Conservation (phyloP, 768 basidiomycete species). For the Lepiota brunneoincarnata region DNA sequence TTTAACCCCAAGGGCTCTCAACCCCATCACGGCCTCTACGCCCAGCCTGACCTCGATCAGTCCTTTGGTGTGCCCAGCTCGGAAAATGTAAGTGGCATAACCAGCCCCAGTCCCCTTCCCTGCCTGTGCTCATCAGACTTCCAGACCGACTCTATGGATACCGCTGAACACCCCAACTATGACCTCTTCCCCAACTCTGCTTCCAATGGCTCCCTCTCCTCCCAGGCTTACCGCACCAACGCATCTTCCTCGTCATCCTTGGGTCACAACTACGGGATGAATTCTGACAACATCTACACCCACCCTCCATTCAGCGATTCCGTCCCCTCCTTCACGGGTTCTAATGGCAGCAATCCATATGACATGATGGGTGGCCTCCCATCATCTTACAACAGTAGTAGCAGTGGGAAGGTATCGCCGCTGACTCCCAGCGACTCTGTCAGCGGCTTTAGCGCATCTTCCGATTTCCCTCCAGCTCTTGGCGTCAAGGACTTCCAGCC, state of each 20-base stretch:
- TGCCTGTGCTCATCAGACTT: slow-evolving; percentile 19
- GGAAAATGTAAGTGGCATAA: slow-evolving; percentile 31
- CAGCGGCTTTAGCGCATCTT: slow-evolving; percentile 51
- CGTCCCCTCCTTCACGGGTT: slow-evolving; percentile 52
- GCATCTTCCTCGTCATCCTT: slow-evolving; percentile 72
- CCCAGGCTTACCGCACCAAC: slow-evolving; percentile 68
- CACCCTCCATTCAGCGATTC: slow-evolving; percentile 60
- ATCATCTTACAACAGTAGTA: slow-evolving; percentile 46
- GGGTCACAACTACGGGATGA: slow-evolving; percentile 50
- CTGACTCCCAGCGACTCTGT: slow-evolving; percentile 68
- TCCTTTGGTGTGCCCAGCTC: slow-evolving; percentile 44
- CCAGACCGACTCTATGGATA: slow-evolving; percentile 52
- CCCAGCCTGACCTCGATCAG: slow-evolving; percentile 56
- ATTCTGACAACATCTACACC: slow-evolving; percentile 56
- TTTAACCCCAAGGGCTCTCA: slow-evolving; percentile 40
- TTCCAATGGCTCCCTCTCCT: slow-evolving; percentile 39
- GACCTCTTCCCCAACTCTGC: slow-evolving; percentile 58
- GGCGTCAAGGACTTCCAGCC: slow-evolving; percentile 57
- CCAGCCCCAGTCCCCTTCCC: slow-evolving; percentile 27
- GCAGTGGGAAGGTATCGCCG: slow-evolving; percentile 75
- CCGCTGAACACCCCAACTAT: slow-evolving; percentile 56
- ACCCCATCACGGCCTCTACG: slow-evolving; percentile 47
- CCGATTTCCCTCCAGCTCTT: slow-evolving; percentile 45
- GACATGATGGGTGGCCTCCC: slow-evolving; percentile 63
- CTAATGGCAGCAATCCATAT: slow-evolving; percentile 50